Base-by-base conservation (phyloP, 2,329 filamentous ascomycete species). In the Lachnellula willkommii region DNA sequence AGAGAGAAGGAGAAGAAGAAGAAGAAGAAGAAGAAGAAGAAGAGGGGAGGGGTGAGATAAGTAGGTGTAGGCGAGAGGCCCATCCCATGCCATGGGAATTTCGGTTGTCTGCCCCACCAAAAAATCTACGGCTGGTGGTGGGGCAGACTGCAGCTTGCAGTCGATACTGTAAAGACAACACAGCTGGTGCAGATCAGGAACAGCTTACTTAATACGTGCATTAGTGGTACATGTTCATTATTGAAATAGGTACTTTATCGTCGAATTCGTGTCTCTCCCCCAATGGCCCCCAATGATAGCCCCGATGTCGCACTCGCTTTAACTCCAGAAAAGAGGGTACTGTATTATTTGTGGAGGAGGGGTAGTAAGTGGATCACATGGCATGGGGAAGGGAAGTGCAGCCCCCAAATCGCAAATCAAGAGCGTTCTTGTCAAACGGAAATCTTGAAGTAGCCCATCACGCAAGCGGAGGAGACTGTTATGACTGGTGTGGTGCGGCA, bases 21-120 rank as follows among this genome's bases (percentile, higher is more conserved):
- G 42, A 42, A 54, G 48, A 46, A 36, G 45, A 35, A 52, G 35
- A 50, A 47, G 47, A 47, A 50, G n/a, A 42, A 37, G 45, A 48
- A 52, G 50, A 47, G 37, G 32, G 52, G 48, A 46, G 50, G 42
- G 51, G 43, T 40, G 37, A 52, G 46, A 47, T 52, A 24, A 26
- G 40, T 17, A 52, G 47, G 28, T 28, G 28, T 45, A 22, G 50
- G 17, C 6, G n/a, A n/a, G n/a, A n/a, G n/a, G n/a, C n/a, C n/a
- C n/a, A n/a, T n/a, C n/a, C 15, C n/a, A 24, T n/a, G 47, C 11
- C 40, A 17, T 26, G 32, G 32, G 24, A 48, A 14, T 6, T 22
- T 22, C 17, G 42, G 42, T 20, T 12, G 12, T 26, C 17, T 40
- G 48, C 49, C 49, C 49, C 49, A 43, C 49, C 49, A 51, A n/a